Evolutionary conservation across 2,329 filamentous ascomycete genomes (phyloP).

Genomic region (Parascedosporium putredinis): DNA sequence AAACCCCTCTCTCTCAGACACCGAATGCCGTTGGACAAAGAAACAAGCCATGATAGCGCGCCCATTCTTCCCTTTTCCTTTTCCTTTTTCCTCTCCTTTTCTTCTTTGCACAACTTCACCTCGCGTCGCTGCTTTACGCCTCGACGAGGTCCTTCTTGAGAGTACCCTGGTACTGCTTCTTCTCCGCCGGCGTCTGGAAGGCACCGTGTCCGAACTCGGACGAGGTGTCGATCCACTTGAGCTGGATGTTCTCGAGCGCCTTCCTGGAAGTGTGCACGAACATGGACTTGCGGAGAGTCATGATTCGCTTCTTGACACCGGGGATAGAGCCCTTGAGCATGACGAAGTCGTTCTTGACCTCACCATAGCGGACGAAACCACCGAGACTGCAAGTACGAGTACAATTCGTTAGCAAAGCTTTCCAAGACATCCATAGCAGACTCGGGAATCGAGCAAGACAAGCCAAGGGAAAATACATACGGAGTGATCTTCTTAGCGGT

Average conservation of each 20-base stretch:
- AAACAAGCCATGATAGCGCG: neutral
- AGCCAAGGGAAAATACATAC: slow-evolving; percentile 53
- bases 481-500: slow-evolving; percentile 99
- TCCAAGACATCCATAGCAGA: too few relatives aligned
- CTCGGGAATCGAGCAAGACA: neutral
- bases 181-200: slow-evolving; percentile 97
- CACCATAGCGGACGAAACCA: slow-evolving; percentile 98
- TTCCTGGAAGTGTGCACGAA: slow-evolving; percentile 93
- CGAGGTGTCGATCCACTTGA: slow-evolving; percentile 99
- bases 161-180: slow-evolving; percentile 93
- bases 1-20: neutral
- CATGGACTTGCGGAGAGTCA: slow-evolving; percentile 98
- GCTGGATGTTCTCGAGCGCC: slow-evolving; percentile 96
- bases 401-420: slow-evolving; percentile 22
- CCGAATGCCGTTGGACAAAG: slow-evolving; percentile 4
- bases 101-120: neutral
- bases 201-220: slow-evolving; percentile 99
- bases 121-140: slow-evolving; percentile 24
- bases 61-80: neutral
- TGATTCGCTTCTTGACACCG: slow-evolving; percentile 98
- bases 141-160: slow-evolving; percentile 90
- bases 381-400: slow-evolving; percentile 55
- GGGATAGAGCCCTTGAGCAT: slow-evolving; percentile 97
- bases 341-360: slow-evolving; percentile 98
- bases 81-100: slow-evolving; percentile 3